phyloP scores from a whole-genome alignment of 352 stramenopile genomes.

The Globisporangium viniferum region DNA sequence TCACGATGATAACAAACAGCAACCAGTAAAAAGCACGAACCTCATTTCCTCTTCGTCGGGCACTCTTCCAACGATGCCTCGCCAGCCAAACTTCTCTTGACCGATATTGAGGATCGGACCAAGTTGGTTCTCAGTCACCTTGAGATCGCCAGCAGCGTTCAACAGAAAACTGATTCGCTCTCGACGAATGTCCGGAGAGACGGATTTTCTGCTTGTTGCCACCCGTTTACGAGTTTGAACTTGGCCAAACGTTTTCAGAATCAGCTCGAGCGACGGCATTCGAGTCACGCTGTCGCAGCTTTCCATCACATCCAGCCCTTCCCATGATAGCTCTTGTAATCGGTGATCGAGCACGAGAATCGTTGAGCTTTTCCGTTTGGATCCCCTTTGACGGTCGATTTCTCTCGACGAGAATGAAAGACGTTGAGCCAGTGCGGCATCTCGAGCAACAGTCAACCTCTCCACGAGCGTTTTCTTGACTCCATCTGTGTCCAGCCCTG shows the following conservation, averaged over 20 bases:
- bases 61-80: conserved; percentile 42
- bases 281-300: conserved; percentile 45
- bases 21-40: conserved; percentile 20
- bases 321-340: conserved; percentile 78
- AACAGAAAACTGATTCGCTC: conserved; percentile 55
- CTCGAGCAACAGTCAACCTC: conserved; percentile 32
- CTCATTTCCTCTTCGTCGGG: conserved; percentile 50
- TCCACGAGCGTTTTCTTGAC: conserved; percentile 53
- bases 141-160: conserved; percentile 74
- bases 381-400: background rate
- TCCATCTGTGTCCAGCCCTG: conserved; percentile 32
- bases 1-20: background rate
- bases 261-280: conserved; percentile 72
- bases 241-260: conserved; percentile 31
- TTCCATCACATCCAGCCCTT: conserved; percentile 62
- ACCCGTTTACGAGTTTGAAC: background rate
- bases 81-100: conserved; percentile 37
- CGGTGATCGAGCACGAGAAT: conserved; percentile 67
- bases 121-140: conserved; percentile 56
- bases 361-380: conserved; percentile 20
- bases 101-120: conserved; percentile 46
- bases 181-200: conserved; percentile 20
- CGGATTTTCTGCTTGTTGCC: background rate
- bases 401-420: conserved; percentile 10
- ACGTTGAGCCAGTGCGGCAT: conserved; percentile 14